phyloP scores from a whole-genome alignment of 768 basidiomycete species.

The Xerocomellus amylosporus region DNA sequence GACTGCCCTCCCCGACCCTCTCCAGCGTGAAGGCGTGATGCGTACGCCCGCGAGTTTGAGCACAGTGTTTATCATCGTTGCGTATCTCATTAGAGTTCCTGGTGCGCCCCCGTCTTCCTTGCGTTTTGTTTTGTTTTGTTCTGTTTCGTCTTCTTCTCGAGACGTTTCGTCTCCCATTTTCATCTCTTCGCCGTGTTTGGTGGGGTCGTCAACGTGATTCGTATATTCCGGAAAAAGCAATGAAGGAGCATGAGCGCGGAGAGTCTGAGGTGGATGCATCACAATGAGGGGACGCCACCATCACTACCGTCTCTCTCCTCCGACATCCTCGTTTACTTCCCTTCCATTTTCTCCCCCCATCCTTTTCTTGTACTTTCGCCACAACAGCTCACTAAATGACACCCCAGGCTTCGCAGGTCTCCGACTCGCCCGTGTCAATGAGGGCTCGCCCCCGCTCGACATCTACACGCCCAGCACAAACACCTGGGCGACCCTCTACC shows the following conservation, averaged over 20 bases:
- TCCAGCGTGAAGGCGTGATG: constrained; percentile 12
- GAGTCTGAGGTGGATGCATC: not conserved
- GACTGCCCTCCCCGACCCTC: constrained; percentile 1
- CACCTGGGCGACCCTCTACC: no score
- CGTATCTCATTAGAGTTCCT: constrained; percentile 17
- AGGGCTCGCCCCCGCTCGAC: no score
- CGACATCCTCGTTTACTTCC: no score
- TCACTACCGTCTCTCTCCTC: no score
- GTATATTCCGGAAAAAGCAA: constrained; percentile 16
- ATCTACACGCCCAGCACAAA: no score
- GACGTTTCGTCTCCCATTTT: not conserved
- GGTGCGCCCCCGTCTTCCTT: not conserved
- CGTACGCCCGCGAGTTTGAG: constrained; percentile 21
- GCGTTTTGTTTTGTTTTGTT: no score
- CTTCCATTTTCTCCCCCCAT: no score
- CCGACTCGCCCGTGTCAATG: no score
- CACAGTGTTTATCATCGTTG: constrained; percentile 18
- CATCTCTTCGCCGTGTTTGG: not conserved
- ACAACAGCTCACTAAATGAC: no score
- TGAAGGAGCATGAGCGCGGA: not conserved
- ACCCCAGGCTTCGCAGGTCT: no score
- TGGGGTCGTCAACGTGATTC: not conserved
- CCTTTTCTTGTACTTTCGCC: no score
- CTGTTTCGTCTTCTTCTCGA: constrained; percentile 8
- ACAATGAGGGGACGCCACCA: no score